Base-by-base conservation (phyloP, 2,329 filamentous ascomycete species). In the Daldinia sp. region DNA sequence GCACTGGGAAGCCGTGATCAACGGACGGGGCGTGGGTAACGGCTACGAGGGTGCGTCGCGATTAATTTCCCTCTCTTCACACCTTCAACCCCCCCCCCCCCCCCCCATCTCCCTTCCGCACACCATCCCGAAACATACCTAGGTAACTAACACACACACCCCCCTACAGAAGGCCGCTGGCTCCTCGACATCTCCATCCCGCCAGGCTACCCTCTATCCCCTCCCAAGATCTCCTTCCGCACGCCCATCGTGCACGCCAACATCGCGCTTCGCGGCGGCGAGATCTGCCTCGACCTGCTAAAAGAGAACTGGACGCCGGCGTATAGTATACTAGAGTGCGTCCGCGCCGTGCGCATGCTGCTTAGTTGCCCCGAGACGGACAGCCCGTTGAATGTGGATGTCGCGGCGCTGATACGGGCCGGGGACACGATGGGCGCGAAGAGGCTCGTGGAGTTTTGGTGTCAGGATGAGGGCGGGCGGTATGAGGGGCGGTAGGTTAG, bases 281-380 rank as follows among this genome's bases (percentile, higher is more conserved):
- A 97, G 78, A 95, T 99, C 74, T 99, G 95, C 77, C 87, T 98
- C 25, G 95, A 97, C 74, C 84, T 98, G 65, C 83, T 99, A 62
- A 85, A 85, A 73, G 85, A 89, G 57, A 85, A 85, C 15, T 98
- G 94, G 94, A 90, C 91, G 61, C 92, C 94, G 1, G 88, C 92
- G 15, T 95, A 97, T 77, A 94, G 90, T 37, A 84, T 98, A 17
- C 85, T 90, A 32, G 86, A 90, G 72, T 90, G 89, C 64, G 80
- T 94, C 72, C 89, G 90, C 70, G 87, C 87, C 47, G 85, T 94
- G 67, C 86, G 90, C 68, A 85, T 91, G 80, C 81, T 95, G 70
- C 80, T 92, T 60, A 82, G 79, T 23, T 87, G 83, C 65, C 90
- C 90, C 1, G 91, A 89, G 75, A 83, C 87, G 47, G 90, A 94